Evolutionary conservation across 768 basidiomycete genomes (phyloP), one percentile per base, ranked within the genome.

Genomic region (Clavulina sp.): DNA sequence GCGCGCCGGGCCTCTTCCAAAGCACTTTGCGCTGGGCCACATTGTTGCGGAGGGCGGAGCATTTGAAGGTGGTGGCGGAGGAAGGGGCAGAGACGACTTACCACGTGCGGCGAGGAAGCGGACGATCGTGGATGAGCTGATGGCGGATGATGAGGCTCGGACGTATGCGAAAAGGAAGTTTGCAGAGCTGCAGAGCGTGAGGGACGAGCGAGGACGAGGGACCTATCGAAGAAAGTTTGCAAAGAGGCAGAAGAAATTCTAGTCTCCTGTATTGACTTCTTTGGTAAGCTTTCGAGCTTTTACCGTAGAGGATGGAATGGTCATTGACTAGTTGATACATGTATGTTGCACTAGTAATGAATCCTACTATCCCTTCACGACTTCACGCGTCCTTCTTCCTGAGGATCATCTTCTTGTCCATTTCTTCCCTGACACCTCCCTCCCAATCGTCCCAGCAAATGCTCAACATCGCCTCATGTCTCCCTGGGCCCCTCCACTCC

Each of bases 101-200:
- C 70, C 78, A 28, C 71, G 76, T 30, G 71, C 77, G 4, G 69
- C 75, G 54, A 69, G 87, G 54, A 88, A 91, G 65, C 73, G 86
- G 54, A 85, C 81, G 3, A 66, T 91, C 43, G 83, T 95, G 23
- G 87, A 91, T 55, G 89, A 92, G 60, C 70, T 93, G 32, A 77
- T 92, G 48, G 84, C 84, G 59, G 88, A 92, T 66, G 80, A 84
- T 2, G 84, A 89, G 65, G 76, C 84, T 26, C 78, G 77, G 62
- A 73, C 80, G 54, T 91, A 91, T 61, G 82, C 89, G n/a, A 91
- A 91, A 69, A 78, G 75, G 69, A 92, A 92, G 68, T 91, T 88
- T 65, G 75, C 76, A 55, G 83, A 86, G 49, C 65, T 89, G 44
- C 81, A 86, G 32, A 16, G 29, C 31, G 32, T 31, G 48, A 23